These are phyloP conservation scores for Herpotrichia juniperi DNA, from an alignment of 2,329 filamentous ascomycete genomes.

Conservation along the genomic window DNA sequence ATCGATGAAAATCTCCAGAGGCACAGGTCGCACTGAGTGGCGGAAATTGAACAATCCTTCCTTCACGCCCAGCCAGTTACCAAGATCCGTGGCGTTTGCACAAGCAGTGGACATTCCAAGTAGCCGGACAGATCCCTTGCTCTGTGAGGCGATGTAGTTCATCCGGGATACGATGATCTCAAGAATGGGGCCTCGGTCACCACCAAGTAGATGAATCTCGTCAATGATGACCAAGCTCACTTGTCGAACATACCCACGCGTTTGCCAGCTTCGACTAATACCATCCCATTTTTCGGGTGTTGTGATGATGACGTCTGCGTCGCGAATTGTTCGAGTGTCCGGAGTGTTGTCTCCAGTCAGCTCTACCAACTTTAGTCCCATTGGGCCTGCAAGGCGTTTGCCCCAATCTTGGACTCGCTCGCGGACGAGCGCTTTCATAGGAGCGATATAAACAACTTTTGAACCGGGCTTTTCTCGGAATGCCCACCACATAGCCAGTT, in stretches of 20 bases:
- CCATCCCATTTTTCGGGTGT: slow-evolving; percentile 99
- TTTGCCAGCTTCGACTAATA: slow-evolving; percentile 98
- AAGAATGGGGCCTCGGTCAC: slow-evolving; percentile 94
- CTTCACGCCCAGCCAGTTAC: slow-evolving; percentile 96
- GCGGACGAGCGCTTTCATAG: slow-evolving; percentile 97
- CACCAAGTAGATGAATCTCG: slow-evolving; percentile 96
- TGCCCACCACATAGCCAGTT: slow-evolving; percentile 99
- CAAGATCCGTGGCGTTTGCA: slow-evolving; percentile 91
- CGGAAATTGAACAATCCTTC: slow-evolving; percentile 95
- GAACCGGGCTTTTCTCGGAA: slow-evolving; percentile 93
- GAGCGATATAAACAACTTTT: slow-evolving; percentile 98
- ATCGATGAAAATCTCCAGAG: slow-evolving; percentile 95
- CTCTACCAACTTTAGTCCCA: slow-evolving; percentile 91
- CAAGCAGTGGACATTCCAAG: slow-evolving; percentile 99
- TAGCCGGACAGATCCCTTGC: slow-evolving; percentile 84
- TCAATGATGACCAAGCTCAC: slow-evolving; percentile 98
- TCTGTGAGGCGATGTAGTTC: slow-evolving; percentile 98
- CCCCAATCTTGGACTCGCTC: slow-evolving; percentile 97
- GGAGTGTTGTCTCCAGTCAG: slow-evolving; percentile 98
- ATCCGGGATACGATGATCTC: slow-evolving; percentile 94
- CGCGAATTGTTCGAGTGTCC: slow-evolving; percentile 91
- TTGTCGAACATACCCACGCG: slow-evolving; percentile 91
- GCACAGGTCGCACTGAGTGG: slow-evolving; percentile 94
- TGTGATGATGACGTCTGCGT: slow-evolving; percentile 97
- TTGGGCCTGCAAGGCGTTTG: slow-evolving; percentile 75